Evolutionary conservation across 2,329 filamentous ascomycete genomes (phyloP), one percentile per base, ranked within the genome.

Genomic region (Graphilbum sp.): DNA sequence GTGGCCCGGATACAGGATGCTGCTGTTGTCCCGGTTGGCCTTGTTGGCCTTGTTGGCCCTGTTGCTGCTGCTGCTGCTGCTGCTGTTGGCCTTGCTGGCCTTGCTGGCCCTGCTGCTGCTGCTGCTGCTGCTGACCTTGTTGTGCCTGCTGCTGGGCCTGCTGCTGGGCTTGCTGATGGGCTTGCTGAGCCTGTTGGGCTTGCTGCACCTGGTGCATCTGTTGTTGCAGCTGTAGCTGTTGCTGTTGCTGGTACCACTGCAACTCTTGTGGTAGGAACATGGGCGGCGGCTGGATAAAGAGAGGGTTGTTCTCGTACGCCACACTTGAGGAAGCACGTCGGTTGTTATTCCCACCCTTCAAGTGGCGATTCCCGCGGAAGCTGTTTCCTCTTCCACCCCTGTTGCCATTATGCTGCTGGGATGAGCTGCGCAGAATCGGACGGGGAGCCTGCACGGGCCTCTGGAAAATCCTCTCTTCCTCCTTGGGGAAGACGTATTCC

Each of bases 401-500:
- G 24, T 58, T 56, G 17, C 34, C 38, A 5, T 58, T 56, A 40
- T 72, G 63, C 36, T 70, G 67, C 45, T 76, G 72, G 5, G 74
- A 78, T 20, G 72, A 69, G 50, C 72, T 78, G 43, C 73, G 63
- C 37, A 73, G 54, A n/a, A 69, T 61, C 10, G 72, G 72, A 15
- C 69, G 65, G 24, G 72, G 60, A 29, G 65, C 63, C 6, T 63
- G 54, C 2, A 64, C 54, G n/a, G 70, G 72, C 41, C 72, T 68
- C 44, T 72, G 67, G 50, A 66, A 76, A 32, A 70, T 62, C 41
- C 61, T 62, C 51, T 75, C 71, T 50, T 92, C 86, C 53, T 92
- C 83, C 39, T 83, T 80, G 4, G 90, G 90, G 49, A 81, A 95
- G 41, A 82, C 75, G 51, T 79, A 98, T 53, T 88, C 74, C 54